Conservation (phyloP, 1,284 basidiomycete species). For the Taiwanofungus camphoratus region DNA sequence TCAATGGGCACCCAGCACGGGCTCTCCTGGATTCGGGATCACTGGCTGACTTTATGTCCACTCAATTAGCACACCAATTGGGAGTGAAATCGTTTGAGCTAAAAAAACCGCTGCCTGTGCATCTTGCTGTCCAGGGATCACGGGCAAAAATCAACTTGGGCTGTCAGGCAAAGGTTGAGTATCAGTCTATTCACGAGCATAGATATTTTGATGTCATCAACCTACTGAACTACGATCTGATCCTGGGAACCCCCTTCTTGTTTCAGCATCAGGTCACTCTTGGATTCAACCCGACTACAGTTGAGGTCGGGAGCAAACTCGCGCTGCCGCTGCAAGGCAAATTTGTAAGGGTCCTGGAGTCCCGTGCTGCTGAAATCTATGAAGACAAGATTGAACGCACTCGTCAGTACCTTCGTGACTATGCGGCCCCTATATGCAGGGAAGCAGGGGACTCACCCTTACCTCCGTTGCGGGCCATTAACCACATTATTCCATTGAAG, state of each 20-base stretch:
- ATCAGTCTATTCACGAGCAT: constrained; percentile 24
- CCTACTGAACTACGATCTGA: constrained; percentile 23
- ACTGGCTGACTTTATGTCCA: constrained; percentile 31
- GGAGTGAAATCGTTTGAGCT: constrained; percentile 14
- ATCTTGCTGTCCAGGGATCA: constrained; percentile 28
- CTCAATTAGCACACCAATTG: constrained; percentile 28
- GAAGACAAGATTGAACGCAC: constrained; percentile 16
- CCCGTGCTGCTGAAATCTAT: constrained; percentile 6
- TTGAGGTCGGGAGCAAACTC: constrained; percentile 15
- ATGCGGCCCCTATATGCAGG: constrained; percentile 24
- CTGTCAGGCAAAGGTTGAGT: constrained; percentile 11
- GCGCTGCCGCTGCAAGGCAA: constrained; percentile 15
- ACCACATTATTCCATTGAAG: constrained; percentile 34
- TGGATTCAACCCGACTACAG: constrained; percentile 17
- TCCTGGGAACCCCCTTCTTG: constrained; percentile 25
- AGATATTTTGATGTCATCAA: constrained; percentile 28
- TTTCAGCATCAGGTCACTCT: constrained; percentile 19
- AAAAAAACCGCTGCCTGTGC: constrained; percentile 21
- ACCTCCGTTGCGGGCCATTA: constrained; percentile 31
- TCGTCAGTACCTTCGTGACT: constrained; percentile 12
- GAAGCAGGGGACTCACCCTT: constrained; percentile 21
- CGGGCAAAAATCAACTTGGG: constrained; percentile 17
- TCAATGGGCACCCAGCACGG: constrained; percentile 22
- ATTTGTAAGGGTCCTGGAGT: constrained; percentile 16
- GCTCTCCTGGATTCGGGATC: constrained; percentile 31